Evolutionary conservation across 345 rosid species (phyloP).

Genomic region (Cardiospermum halicacabum): DNA sequence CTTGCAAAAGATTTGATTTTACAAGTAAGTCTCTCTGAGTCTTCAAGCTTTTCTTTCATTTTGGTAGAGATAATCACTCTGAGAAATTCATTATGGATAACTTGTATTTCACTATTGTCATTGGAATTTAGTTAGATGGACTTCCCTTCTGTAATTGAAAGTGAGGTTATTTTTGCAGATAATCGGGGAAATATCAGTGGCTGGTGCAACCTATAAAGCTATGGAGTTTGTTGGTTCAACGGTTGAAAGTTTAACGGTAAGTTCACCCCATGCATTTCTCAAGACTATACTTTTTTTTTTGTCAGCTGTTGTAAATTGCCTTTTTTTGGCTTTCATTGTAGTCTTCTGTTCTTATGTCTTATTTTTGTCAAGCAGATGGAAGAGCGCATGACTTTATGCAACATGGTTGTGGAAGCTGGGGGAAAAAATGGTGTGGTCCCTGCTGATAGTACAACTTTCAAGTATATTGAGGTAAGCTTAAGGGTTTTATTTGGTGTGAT

Average conservation of each 20-base stretch:
- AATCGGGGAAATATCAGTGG: conserved; percentile 94
- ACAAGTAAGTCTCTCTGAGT: conserved; percentile 53
- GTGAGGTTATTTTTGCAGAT: conserved; percentile 38
- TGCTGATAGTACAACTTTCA: conserved; percentile 82
- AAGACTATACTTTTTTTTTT: not conserved
- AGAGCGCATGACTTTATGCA: conserved; percentile 96
- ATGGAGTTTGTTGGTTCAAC: conserved; percentile 97
- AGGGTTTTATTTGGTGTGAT: not conserved
- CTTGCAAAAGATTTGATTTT: conserved; percentile 96
- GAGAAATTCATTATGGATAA: not conserved
- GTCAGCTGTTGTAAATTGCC: not conserved
- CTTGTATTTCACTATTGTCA: not conserved
- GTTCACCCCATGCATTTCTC: conserved; percentile 18
- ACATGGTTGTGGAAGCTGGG: conserved; percentile 98
- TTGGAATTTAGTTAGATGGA: not conserved
- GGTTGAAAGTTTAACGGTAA: conserved; percentile 76
- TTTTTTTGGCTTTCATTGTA: conserved; percentile 1
- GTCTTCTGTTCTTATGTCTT: conserved; percentile 6
- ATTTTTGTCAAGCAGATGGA: conserved; percentile 64
- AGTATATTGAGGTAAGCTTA: conserved; percentile 73
- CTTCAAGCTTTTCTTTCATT: conserved; percentile 9
- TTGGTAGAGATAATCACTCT: not conserved
- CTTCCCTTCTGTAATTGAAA: not conserved
- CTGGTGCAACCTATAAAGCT: conserved; percentile 96
- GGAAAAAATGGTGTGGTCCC: conserved; percentile 96